These are phyloP conservation scores for Solanum ossicruentum DNA, from an alignment of 257 asterid species.

Conservation along the genomic window DNA sequence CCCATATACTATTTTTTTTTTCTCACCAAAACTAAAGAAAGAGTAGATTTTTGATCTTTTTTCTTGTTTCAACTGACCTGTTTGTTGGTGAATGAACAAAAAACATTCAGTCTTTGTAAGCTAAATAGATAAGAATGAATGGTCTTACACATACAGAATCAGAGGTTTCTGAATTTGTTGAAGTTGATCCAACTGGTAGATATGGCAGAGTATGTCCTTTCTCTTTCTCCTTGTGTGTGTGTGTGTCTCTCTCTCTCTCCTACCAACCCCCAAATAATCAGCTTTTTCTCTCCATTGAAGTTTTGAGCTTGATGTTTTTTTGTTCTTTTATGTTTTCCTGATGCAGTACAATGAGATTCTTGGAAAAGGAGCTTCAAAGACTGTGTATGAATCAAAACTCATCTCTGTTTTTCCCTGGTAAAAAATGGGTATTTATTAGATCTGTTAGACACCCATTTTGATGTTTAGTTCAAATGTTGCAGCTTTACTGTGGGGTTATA, in stretches of 20 bases:
- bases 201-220: constrained; percentile 29
- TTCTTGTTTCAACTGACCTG: background rate
- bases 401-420: background rate
- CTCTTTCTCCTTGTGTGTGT: background rate
- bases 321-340: background rate
- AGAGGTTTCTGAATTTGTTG: constrained; percentile 31
- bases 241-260: background rate
- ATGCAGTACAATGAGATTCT: constrained; percentile 38
- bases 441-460: background rate
- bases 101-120: background rate
- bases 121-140: constrained; percentile 15
- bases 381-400: constrained; percentile 25
- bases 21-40: background rate
- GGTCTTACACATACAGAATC: constrained; percentile 17
- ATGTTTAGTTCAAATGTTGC: background rate
- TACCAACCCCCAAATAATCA: background rate
- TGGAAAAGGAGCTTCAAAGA: constrained; percentile 47
- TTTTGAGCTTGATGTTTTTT: constrained; percentile 1
- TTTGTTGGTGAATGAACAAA: constrained; percentile 1
- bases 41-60: background rate
- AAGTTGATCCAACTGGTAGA: constrained; percentile 50
- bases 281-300: background rate
- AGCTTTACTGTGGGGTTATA: background rate
- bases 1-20: background rate
- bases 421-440: background rate